Evolutionary conservation across 257 asterid genomes (phyloP).

Genomic region (Plantago elongata): DNA sequence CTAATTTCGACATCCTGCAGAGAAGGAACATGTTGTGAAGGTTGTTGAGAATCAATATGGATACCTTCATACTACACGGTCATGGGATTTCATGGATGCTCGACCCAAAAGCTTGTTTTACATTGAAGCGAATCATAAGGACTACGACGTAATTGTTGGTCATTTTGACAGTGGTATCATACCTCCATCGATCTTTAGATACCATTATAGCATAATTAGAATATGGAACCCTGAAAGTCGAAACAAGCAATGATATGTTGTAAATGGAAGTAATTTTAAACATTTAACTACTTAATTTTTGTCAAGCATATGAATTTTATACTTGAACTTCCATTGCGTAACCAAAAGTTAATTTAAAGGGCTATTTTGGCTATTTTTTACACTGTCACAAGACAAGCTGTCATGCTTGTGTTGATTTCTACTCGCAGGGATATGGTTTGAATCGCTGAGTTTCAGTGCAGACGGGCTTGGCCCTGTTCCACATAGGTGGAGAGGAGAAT

Average conservation of each 20-base stretch:
- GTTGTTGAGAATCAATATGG: conserved; percentile 20
- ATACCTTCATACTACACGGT: conserved; percentile 22
- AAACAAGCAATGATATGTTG: no score
- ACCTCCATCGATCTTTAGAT: no score
- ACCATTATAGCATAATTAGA: no score
- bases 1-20: conserved; percentile 5
- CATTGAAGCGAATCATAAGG: not conserved
- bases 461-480: conserved; percentile 21
- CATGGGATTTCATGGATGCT: conserved; percentile 28
- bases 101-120: conserved; percentile 10
- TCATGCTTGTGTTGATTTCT: not conserved
- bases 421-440: conserved; percentile 20
- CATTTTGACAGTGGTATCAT: conserved; percentile 22
- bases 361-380: no score
- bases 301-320: no score
- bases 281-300: no score
- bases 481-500: conserved; percentile 16
- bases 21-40: conserved; percentile 17
- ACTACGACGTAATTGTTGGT: conserved; percentile 29
- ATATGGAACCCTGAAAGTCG: no score
- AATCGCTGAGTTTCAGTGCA: conserved; percentile 14
- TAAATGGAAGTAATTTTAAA: no score
- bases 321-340: no score
- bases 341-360: not conserved
- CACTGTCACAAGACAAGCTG: not conserved